Evolutionary conservation across 2,329 filamentous ascomycete species (phyloP), one percentile per base, ranked within the genome.

Genomic region (Aspergillus fischeri): DNA sequence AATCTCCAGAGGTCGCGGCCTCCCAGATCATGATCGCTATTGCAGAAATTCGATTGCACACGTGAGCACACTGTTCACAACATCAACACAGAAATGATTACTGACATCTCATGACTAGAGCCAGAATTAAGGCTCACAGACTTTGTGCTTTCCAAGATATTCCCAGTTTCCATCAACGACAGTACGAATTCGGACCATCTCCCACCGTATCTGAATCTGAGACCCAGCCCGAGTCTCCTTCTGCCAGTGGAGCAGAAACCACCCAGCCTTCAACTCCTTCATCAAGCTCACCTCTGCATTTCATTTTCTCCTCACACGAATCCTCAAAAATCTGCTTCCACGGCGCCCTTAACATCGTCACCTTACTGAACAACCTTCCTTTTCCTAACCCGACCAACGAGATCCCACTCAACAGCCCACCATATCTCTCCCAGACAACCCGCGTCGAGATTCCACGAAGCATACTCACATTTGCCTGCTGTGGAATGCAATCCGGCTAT

Each of bases 121-220:
- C 68, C 20, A 61, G 65, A 17, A 67, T 71, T 35, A 71, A 70
- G 57, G 50, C 67, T 6, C 67, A 71, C 52, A 64, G 68, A 17
- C 66, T 68, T 35, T 62, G 63, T 17, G 69, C 69, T 10, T 71
- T 71, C 52, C 62, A 60, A 51, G 68, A 70, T 38, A 56, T 66
- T 3, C 65, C 67, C 2, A 56, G 67, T 17, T 65, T 67, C 38
- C 55, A 61, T 7, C 57, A 65, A 57, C 57, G 48, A 8, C 65
- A 67, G 44, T 68, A 62, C 50, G 65, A 68, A 25, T 60, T 69
- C 24, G 57, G 44, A n/a, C 49, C 55, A 17, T 32, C 59, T 29
- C 24, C 56, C 4, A 53, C 55, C 21, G 45, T 42, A 45, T 41
- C 28, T 3, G n/a, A 47, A 47, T 28, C 52, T 20, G 50, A 20